Conservation (phyloP, 345 rosid species). For the Lepidium didymum region DNA sequence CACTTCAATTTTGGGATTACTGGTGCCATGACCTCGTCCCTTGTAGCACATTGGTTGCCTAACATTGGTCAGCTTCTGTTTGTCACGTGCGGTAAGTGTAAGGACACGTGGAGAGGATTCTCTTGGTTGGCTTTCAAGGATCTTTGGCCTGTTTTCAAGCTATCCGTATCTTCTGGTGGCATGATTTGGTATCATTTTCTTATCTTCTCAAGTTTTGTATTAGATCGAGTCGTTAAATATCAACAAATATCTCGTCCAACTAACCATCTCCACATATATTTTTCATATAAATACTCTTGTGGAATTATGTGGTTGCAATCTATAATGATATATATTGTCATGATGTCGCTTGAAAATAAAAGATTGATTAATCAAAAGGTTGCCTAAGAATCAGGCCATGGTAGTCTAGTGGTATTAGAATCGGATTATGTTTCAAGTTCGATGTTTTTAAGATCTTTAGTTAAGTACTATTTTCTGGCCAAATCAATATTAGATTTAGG, state of each 20-base stretch:
- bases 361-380: not conserved
- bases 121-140: constrained; percentile 47
- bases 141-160: constrained; percentile 38
- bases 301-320: not conserved
- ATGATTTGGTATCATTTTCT: constrained; percentile 52
- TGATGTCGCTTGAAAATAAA: not conserved
- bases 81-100: constrained; percentile 48
- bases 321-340: not conserved
- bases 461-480: too few species aligned
- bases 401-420: too few species aligned
- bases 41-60: constrained; percentile 15
- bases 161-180: constrained; percentile 39
- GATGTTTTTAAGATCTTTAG: too few species aligned
- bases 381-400: too few species aligned
- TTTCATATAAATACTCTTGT: not conserved
- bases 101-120: constrained; percentile 61
- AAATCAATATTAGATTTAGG: too few species aligned
- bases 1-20: constrained; percentile 3
- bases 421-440: too few species aligned
- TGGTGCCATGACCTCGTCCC: constrained; percentile 21
- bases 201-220: not conserved
- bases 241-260: not conserved
- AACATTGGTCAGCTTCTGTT: constrained; percentile 23
- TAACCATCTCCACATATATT: not conserved
- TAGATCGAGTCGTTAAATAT: not conserved